These are phyloP conservation scores for Fusarium xylarioides DNA, from an alignment of 2,329 filamentous ascomycete genomes.

Conservation along the genomic window DNA sequence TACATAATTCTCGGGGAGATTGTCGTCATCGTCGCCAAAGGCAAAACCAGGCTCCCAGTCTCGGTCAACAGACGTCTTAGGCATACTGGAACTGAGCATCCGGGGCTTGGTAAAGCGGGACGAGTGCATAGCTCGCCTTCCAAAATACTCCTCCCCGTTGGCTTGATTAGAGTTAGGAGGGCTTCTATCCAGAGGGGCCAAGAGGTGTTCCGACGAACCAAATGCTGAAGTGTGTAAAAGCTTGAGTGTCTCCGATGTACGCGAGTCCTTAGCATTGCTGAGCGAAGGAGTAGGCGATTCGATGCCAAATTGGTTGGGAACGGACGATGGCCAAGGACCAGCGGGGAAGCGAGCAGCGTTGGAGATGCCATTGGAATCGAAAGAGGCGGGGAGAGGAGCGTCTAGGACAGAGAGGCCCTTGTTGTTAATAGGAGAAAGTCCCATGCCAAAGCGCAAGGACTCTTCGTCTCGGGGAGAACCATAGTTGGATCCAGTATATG, in stretches of 20 bases:
- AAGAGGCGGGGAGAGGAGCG: slow-evolving; percentile 90
- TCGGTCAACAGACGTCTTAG: slow-evolving; percentile 69
- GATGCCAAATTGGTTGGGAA: slow-evolving; percentile 89
- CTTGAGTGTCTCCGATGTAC: slow-evolving; percentile 71
- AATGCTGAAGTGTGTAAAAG: slow-evolving; percentile 73
- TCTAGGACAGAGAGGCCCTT: slow-evolving; percentile 88
- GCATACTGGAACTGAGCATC: slow-evolving; percentile 73
- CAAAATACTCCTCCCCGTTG: slow-evolving; percentile 67
- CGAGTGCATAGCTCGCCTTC: slow-evolving; percentile 77
- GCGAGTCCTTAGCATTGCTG: slow-evolving; percentile 66
- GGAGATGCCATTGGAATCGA: slow-evolving; percentile 95
- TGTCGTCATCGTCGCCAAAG: slow-evolving; percentile 79
- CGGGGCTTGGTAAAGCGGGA: slow-evolving; percentile 74
- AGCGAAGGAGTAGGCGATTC: slow-evolving; percentile 85
- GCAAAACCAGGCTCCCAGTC: slow-evolving; percentile 76
- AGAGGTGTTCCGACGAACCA: slow-evolving; percentile 72
- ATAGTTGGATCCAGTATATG: slow-evolving; percentile 69
- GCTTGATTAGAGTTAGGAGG: slow-evolving; percentile 63
- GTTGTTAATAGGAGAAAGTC: slow-evolving; percentile 78
- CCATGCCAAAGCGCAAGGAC: slow-evolving; percentile 68
- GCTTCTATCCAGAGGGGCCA: slow-evolving; percentile 57
- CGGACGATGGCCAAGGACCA: slow-evolving; percentile 89
- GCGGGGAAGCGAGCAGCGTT: slow-evolving; percentile 81
- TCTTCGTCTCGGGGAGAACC: slow-evolving; percentile 84
- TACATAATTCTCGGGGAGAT: slow-evolving; percentile 66